These are phyloP conservation scores for Colletotrichum sp. DNA, from an alignment of 2,329 filamentous ascomycete genomes.

Conservation along the genomic window DNA sequence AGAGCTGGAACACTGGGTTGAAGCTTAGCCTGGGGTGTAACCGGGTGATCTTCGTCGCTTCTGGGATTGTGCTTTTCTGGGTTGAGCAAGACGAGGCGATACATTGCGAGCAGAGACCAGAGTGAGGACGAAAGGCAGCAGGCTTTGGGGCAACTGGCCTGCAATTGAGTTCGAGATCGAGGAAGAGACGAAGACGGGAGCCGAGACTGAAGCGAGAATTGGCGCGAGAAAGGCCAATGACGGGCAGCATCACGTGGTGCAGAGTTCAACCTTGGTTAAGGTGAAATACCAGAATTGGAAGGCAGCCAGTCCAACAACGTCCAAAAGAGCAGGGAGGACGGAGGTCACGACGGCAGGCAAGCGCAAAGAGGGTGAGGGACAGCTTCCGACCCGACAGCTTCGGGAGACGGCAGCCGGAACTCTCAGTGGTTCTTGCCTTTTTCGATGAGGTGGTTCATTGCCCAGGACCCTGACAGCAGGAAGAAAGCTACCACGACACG, in stretches of 20 bases:
- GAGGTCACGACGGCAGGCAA: neutral
- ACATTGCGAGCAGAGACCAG: neutral
- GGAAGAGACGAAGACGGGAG: neutral
- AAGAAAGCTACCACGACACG: neutral
- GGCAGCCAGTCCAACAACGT: neutral
- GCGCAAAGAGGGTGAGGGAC: neutral
- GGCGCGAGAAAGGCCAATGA: neutral
- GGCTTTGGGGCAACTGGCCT: neutral
- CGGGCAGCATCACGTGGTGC: neutral
- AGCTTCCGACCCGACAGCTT: neutral
- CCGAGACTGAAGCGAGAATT: neutral
- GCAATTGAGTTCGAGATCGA: neutral
- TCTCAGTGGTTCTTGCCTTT: neutral
- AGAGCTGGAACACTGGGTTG: constrained; percentile 17
- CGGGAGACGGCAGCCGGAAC: neutral
- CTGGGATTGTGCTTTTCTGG: neutral
- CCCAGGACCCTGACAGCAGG: neutral
- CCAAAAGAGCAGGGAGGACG: neutral
- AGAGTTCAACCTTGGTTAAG: neutral
- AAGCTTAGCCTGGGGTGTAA: neutral
- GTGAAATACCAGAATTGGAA: neutral
- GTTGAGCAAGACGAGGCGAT: neutral
- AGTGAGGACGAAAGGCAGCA: neutral
- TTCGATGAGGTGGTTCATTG: neutral
- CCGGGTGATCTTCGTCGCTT: neutral